A percentile compares a stretch with the other conserved stretches of the same genome.
Evolutionary conservation across 2,329 filamentous ascomycete genomes (phyloP).

Genomic region (Alternaria hordeiaustralica): DNA sequence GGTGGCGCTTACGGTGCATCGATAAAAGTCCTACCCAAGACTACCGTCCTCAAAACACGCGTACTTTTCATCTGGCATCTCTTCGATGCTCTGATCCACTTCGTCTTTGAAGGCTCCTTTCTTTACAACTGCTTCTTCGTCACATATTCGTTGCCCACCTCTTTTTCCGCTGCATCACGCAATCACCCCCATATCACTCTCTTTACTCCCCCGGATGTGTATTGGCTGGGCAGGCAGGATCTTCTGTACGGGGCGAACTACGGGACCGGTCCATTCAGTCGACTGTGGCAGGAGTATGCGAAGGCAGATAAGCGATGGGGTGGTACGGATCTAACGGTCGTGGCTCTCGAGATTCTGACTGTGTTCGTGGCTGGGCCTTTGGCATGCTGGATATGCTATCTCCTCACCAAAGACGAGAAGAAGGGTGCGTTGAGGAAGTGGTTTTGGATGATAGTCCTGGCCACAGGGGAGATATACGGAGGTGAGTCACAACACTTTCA

Average conservation of each 20-base stretch:
- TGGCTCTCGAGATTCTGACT: constrained; percentile 67
- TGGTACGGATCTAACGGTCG: constrained; percentile 63
- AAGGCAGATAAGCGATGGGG: constrained; percentile 69
- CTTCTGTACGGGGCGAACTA: constrained; percentile 67
- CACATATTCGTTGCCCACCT: constrained; percentile 55
- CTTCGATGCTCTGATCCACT: constrained; percentile 90
- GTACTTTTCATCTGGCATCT: constrained; percentile 93
- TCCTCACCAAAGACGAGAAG: constrained; percentile 51
- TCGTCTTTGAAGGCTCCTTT: constrained; percentile 88
- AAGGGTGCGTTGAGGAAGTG: constrained; percentile 48
- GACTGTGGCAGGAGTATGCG: constrained; percentile 70
- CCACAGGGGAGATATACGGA: constrained; percentile 70
- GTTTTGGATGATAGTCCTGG: constrained; percentile 65
- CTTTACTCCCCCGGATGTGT: constrained; percentile 55
- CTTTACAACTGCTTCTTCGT: constrained; percentile 94
- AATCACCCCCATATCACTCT: constrained; percentile 44
- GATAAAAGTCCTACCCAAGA: constrained; percentile 58
- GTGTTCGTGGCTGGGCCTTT: constrained; percentile 65
- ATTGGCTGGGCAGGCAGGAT: constrained; percentile 62
- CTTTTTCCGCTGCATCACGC: constrained; percentile 35
- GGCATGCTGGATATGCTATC: constrained; percentile 63
- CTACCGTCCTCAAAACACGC: constrained; percentile 65
- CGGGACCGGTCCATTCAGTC: constrained; percentile 59
- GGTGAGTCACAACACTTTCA: constrained; percentile 44
- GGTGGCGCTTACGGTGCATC: constrained; percentile 60